These are phyloP conservation scores for Arctium minus DNA, from an alignment of 129 eudicot species.

Conservation along the genomic window DNA sequence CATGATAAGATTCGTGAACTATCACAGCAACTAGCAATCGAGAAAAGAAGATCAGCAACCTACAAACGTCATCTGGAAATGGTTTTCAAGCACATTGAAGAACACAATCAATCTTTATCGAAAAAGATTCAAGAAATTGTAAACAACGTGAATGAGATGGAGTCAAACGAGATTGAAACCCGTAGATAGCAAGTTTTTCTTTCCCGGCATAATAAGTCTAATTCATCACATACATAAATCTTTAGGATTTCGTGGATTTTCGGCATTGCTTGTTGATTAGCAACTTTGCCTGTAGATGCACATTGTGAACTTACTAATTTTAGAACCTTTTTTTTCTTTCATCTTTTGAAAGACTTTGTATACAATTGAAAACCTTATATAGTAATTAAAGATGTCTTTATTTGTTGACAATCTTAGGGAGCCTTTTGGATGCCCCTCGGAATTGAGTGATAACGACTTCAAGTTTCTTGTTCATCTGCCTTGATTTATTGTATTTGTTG, in stretches of 20 bases:
- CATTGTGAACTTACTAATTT: background rate
- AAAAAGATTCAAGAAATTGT: background rate
- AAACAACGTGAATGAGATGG: background rate
- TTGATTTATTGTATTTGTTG: too few species aligned
- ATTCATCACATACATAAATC: background rate
- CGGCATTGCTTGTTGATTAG: background rate
- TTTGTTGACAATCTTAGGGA: too few species aligned
- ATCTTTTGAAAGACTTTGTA: constrained; percentile 6
- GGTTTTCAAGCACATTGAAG: constrained; percentile 84
- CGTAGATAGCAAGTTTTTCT: background rate
- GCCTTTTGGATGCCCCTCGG: background rate
- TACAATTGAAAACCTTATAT: background rate
- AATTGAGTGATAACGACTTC: background rate
- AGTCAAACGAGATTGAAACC: constrained; percentile 57
- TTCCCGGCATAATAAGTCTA: background rate
- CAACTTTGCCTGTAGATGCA: background rate
- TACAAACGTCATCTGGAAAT: constrained; percentile 82
- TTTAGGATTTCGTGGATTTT: background rate
- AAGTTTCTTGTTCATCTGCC: background rate
- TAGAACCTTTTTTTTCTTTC: background rate
- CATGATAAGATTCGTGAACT: constrained; percentile 90
- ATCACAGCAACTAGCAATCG: constrained; percentile 83
- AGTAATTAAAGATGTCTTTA: background rate
- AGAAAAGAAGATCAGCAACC: constrained; percentile 65
- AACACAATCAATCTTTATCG: constrained; percentile 61